Evolutionary conservation across 768 basidiomycete genomes (phyloP).

Genomic region (Lyophyllum semitale): DNA sequence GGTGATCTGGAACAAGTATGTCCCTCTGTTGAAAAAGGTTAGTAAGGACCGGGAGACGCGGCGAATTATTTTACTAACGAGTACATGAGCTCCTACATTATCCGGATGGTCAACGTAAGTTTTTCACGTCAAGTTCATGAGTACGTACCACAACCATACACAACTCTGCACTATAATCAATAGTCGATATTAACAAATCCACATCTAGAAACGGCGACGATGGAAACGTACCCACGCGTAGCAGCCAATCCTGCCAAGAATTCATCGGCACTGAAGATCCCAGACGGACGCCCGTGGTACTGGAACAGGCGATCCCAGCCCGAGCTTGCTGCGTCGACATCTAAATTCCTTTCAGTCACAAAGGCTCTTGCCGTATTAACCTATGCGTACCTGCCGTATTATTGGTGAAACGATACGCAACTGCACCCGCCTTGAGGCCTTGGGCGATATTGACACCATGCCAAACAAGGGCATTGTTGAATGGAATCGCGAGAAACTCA

Average conservation of each 20-base stretch:
- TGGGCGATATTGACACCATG: conserved; percentile 58
- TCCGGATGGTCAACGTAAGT: background rate
- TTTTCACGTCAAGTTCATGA: background rate
- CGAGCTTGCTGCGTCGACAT: conserved; percentile 44
- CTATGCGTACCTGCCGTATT: conserved; percentile 43
- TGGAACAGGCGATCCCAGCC: conserved; percentile 57
- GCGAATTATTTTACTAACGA: background rate
- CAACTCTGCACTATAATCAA: background rate
- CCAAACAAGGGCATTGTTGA: conserved; percentile 27
- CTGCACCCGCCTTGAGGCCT: conserved; percentile 52
- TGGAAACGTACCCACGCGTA: conserved; percentile 39
- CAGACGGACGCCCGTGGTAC: conserved; percentile 55
- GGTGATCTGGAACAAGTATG: background rate
- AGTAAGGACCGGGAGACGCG: too few relatives aligned
- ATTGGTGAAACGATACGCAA: conserved; percentile 53
- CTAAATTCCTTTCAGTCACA: conserved; percentile 22
- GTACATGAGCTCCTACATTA: background rate
- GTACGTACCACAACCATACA: conserved; percentile 23
- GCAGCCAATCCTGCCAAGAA: conserved; percentile 53
- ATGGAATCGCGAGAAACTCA: background rate
- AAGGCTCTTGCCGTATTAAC: background rate
- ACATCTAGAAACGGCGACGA: background rate
- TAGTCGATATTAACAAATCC: conserved; percentile 8
- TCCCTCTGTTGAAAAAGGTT: background rate
- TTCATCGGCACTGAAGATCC: conserved; percentile 55